Base-by-base conservation (phyloP, 441 rosid genomes). In the Eruca vesicaria region DNA sequence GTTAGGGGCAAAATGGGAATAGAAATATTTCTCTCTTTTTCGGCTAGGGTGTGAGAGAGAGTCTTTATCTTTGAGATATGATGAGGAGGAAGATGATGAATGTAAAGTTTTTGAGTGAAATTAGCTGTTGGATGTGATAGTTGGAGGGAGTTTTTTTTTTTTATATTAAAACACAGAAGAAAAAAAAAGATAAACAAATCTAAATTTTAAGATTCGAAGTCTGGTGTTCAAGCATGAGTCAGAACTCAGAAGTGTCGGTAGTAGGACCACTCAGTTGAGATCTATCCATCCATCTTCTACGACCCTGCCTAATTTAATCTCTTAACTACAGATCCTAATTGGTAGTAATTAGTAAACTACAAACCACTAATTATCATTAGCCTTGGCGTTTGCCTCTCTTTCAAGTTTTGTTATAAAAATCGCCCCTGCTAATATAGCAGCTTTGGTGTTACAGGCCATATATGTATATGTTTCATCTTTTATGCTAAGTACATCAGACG, bases 181-280 rank as follows among this genome's bases (percentile, higher is more conserved):
- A 7, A 4, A 14, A 20, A 19, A 75, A 7, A 4, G 9, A 58
- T 18, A 45, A 43, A 43, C 5, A 63, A 38, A 77, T 33, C 35
- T 64, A 57, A 48, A 65, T 9, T 45, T 45, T 65, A 71, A 77
- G 76, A 71, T 77, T 65, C 63, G 72, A 77, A 77, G 76, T 69
- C 52, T 69, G 58, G 79, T 43, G 76, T 77, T 71, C 45, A 72
- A 18, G 63, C 68, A 71, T 66, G 73, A 72, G 81, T 78, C 74
- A 82, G 80, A 75, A 72, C 78, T 78, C 74, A 82, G 80, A 75
- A 77, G 86, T 84, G 96, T 90, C 91, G 96, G 89, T 82, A 59
- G 75, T 75, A 84, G 87, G 81, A 41, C 81, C 81, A 68, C 23
- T 50, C n/a, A n/a, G n/a, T n/a, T n/a, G n/a, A n/a, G n/a, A n/a